These are phyloP conservation scores for Saussurea involucrata DNA, from an alignment of 129 eudicot genomes.

Conservation along the genomic window DNA sequence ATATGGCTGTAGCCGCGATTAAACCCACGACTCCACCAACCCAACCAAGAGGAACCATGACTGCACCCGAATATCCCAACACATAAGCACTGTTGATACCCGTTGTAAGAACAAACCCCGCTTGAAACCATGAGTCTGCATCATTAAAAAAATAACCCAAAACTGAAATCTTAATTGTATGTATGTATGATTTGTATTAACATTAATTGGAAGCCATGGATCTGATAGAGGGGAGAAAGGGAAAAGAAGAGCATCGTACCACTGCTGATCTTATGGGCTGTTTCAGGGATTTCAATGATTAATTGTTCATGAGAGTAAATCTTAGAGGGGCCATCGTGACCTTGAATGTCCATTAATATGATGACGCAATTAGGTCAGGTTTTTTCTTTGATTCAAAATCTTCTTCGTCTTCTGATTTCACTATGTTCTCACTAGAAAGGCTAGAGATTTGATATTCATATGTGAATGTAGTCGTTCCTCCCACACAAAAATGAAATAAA, in stretches of 20 bases:
- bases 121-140: conserved; percentile 98
- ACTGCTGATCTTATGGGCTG: conserved; percentile 85
- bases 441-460: not conserved
- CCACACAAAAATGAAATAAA: not conserved
- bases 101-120: conserved; percentile 85
- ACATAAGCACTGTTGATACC: conserved; percentile 94
- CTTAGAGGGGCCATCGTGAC: conserved; percentile 11
- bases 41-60: conserved; percentile 98
- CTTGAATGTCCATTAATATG: conserved; percentile 26
- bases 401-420: conserved; percentile 10
- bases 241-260: conserved; percentile 36
- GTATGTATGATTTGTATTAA: not conserved
- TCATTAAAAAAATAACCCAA: conserved; percentile 1
- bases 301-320: conserved; percentile 16
- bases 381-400: not conserved
- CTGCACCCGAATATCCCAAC: conserved; percentile 79
- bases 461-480: not conserved
- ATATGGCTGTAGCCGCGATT: conserved; percentile 56
- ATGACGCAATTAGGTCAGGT: not conserved
- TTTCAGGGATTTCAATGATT: conserved; percentile 66
- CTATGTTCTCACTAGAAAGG: not conserved
- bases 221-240: not conserved
- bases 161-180: not conserved
- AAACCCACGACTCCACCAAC: conserved; percentile 79
- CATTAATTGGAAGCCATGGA: not conserved